These are phyloP conservation scores for Cucurbita maxima DNA, from an alignment of 306 rosid species.

Conservation along the genomic window DNA sequence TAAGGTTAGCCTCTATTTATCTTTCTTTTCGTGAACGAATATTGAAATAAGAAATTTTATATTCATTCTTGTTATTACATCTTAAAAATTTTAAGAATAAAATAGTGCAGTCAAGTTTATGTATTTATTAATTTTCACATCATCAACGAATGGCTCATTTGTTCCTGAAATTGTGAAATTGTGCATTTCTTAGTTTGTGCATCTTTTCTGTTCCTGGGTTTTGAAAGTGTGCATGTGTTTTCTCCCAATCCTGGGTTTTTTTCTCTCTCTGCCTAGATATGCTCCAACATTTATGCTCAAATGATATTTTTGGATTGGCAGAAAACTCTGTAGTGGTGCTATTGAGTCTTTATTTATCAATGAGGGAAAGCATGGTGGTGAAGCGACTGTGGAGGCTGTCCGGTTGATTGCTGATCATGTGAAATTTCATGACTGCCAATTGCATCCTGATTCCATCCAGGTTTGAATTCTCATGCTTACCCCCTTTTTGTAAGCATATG, in stretches of 20 bases:
- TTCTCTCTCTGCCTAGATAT: neutral
- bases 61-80: too few relatives aligned
- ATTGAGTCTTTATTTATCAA: slow-evolving; percentile 58
- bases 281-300: neutral
- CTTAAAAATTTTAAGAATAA: neutral
- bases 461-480: slow-evolving; percentile 12
- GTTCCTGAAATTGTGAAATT: neutral
- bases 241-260: neutral
- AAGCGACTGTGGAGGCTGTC: slow-evolving; percentile 76
- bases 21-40: neutral
- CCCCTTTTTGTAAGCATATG: neutral
- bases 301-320: slow-evolving; percentile 25
- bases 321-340: slow-evolving; percentile 64
- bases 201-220: neutral
- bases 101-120: neutral
- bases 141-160: neutral
- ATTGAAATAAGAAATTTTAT: neutral
- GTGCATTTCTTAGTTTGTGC: neutral
- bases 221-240: neutral
- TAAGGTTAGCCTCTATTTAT: slow-evolving; percentile 38
- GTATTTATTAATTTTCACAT: too few relatives aligned
- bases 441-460: slow-evolving; percentile 76
- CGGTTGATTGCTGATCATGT: slow-evolving; percentile 69
- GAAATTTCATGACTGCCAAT: slow-evolving; percentile 63
- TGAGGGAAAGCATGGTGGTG: slow-evolving; percentile 91